phyloP scores from a whole-genome alignment of 1,284 basidiomycete genomes.

The Anthracocystis setariae region DNA sequence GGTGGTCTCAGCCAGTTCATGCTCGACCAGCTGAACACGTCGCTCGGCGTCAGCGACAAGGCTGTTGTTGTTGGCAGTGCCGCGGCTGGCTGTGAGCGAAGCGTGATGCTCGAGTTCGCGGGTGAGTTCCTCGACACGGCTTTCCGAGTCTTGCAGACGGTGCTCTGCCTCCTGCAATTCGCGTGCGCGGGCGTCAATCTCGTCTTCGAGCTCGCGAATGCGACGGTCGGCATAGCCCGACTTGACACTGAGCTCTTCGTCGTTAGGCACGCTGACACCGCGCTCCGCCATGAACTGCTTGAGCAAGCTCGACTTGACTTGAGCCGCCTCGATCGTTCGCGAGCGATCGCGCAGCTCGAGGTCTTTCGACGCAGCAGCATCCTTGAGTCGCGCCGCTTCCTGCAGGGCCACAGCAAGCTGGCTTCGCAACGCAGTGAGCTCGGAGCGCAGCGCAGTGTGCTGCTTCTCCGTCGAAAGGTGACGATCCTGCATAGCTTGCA shows the following conservation, averaged over 20 bases:
- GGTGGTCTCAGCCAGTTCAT: slow-evolving; percentile 62
- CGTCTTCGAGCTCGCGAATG: slow-evolving; percentile 62
- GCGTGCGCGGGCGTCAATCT: slow-evolving; percentile 58
- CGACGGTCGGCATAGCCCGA: slow-evolving; percentile 56
- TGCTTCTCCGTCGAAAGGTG: slow-evolving; percentile 78
- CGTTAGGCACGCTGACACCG: slow-evolving; percentile 60
- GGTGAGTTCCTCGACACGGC: slow-evolving; percentile 59
- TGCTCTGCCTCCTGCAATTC: slow-evolving; percentile 59
- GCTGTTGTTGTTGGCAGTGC: slow-evolving; percentile 77
- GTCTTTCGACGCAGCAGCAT: slow-evolving; percentile 70
- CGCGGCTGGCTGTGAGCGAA: slow-evolving; percentile 72
- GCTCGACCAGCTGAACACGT: slow-evolving; percentile 64
- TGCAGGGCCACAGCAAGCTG: slow-evolving; percentile 79
- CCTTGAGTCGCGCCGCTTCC: slow-evolving; percentile 78
- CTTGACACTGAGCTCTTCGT: slow-evolving; percentile 62
- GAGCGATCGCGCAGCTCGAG: slow-evolving; percentile 75
- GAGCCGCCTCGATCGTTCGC: slow-evolving; percentile 78
- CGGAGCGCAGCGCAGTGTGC: slow-evolving; percentile 77
- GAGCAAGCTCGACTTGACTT: slow-evolving; percentile 81
- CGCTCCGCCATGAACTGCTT: slow-evolving; percentile 88
- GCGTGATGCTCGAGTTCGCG: slow-evolving; percentile 58
- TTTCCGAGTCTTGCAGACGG: slow-evolving; percentile 61
- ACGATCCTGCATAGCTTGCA: slow-evolving; percentile 76
- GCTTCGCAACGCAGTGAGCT: slow-evolving; percentile 80
- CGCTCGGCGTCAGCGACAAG: slow-evolving; percentile 82